A percentile compares a stretch with the other conserved stretches of the same genome.
Conservation (phyloP, 305 asterid species). For the Striga hermonthica region DNA sequence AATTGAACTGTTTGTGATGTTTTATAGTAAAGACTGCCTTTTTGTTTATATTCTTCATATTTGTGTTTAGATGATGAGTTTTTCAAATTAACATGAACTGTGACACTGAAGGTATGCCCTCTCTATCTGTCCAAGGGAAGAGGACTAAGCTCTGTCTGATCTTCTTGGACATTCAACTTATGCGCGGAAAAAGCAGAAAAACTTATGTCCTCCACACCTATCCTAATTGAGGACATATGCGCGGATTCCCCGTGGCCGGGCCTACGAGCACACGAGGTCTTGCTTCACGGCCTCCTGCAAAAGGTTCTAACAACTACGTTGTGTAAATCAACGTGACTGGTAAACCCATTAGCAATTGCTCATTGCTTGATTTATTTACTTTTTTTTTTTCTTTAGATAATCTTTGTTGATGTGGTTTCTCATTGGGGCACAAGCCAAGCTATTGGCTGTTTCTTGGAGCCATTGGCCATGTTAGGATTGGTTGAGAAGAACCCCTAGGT, state of each 20-base stretch:
- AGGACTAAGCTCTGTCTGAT: no score
- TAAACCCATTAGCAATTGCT: slow-evolving; percentile 23
- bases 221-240: slow-evolving; percentile 84
- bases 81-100: no score
- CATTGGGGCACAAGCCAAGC: slow-evolving; percentile 63
- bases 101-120: no score
- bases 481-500: slow-evolving; percentile 76
- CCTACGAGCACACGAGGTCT: slow-evolving; percentile 71
- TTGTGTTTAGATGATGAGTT: no score
- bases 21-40: no score
- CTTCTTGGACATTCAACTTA: no score
- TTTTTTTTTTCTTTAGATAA: neutral
- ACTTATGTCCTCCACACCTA: no score
- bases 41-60: no score
- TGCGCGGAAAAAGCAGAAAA: slow-evolving; percentile 80
- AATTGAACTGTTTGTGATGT: no score
- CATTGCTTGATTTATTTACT: neutral
- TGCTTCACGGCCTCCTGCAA: slow-evolving; percentile 78
- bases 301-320: slow-evolving; percentile 58
- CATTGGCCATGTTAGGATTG: slow-evolving; percentile 68
- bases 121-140: no score
- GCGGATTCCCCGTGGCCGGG: slow-evolving; percentile 64
- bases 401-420: neutral
- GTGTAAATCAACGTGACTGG: slow-evolving; percentile 87
- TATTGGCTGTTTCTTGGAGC: slow-evolving; percentile 81